A percentile compares a stretch with the other conserved stretches of the same genome.
Conservation (phyloP, 1,139 yeast species). For the Kodamaea sp. region DNA sequence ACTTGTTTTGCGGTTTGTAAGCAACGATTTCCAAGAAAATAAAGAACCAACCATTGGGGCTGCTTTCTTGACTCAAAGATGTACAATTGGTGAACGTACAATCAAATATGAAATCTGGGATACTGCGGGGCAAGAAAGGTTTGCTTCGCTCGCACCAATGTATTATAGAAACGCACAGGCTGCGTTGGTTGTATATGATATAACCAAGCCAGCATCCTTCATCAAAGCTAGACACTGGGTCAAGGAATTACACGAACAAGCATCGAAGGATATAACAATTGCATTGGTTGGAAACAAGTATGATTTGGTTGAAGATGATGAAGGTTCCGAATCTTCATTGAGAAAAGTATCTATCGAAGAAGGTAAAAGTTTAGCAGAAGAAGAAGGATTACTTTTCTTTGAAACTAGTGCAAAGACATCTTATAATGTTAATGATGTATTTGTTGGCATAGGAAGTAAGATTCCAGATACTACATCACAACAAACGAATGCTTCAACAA, state of each 20-base stretch:
- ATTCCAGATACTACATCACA: constrained; percentile 49
- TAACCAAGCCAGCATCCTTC: constrained; percentile 95
- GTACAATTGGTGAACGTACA: constrained; percentile 83
- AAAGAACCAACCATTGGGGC: constrained; percentile 98
- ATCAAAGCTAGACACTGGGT: constrained; percentile 99
- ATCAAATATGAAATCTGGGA: constrained; percentile 98
- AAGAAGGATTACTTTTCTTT: constrained; percentile 74
- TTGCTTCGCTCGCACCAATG: constrained; percentile 96
- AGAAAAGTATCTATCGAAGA: constrained; percentile 87
- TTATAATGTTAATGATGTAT: constrained; percentile 73
- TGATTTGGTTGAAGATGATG: constrained; percentile 53
- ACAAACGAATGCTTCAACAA: constrained; percentile 7
- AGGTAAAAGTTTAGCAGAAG: constrained; percentile 69
- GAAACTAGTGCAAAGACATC: constrained; percentile 97
- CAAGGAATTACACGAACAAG: constrained; percentile 92
- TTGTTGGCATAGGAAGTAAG: constrained; percentile 78
- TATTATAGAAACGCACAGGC: constrained; percentile 98
- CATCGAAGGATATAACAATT: constrained; percentile 82
- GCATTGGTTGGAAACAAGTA: constrained; percentile 92
- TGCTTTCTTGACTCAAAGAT: constrained; percentile 92
- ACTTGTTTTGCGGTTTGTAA: constrained; percentile 85
- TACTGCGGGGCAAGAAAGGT: constrained; percentile 97
- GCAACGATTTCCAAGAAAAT: constrained; percentile 94
- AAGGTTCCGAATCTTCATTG: constrained; percentile 31
- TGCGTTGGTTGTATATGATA: constrained; percentile 92